phyloP scores from a whole-genome alignment of 495 filamentous ascomycete species.

The Annulohypoxylon stygium region DNA sequence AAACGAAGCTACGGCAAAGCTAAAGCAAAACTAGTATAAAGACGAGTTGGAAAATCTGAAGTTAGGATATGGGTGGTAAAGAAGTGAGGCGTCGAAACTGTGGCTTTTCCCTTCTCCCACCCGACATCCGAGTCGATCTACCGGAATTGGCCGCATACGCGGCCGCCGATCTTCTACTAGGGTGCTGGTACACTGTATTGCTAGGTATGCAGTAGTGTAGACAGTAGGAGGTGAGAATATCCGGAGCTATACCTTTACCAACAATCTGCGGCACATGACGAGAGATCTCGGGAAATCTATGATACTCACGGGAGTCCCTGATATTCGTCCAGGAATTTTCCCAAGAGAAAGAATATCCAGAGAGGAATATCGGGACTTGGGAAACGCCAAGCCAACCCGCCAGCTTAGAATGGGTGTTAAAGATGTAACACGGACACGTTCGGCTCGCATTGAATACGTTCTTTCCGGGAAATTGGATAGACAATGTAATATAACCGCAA shows the following conservation, averaged over 20 bases:
- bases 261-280: neutral
- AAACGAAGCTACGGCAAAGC: neutral
- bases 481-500: conserved; percentile 10
- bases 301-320: neutral
- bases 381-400: conserved; percentile 38
- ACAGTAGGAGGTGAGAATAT: conserved; percentile 1
- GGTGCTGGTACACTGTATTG: conserved; percentile 3
- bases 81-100: conserved; percentile 23
- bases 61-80: conserved; percentile 3
- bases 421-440: conserved; percentile 45
- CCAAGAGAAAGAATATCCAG: conserved; percentile 5
- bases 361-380: conserved; percentile 21
- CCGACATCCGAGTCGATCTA: conserved; percentile 42
- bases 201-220: neutral
- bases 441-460: conserved; percentile 40
- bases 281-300: conserved; percentile 38
- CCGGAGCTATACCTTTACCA: conserved; percentile 8
- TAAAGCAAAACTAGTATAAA: neutral
- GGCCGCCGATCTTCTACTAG: conserved; percentile 32
- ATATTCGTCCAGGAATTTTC: neutral
- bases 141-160: conserved; percentile 30
- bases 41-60: neutral
- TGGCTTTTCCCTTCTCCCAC: conserved; percentile 17
- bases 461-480: conserved; percentile 34
- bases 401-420: conserved; percentile 16